Base-by-base conservation (phyloP, 306 rosid genomes). In the Malus asiatica region DNA sequence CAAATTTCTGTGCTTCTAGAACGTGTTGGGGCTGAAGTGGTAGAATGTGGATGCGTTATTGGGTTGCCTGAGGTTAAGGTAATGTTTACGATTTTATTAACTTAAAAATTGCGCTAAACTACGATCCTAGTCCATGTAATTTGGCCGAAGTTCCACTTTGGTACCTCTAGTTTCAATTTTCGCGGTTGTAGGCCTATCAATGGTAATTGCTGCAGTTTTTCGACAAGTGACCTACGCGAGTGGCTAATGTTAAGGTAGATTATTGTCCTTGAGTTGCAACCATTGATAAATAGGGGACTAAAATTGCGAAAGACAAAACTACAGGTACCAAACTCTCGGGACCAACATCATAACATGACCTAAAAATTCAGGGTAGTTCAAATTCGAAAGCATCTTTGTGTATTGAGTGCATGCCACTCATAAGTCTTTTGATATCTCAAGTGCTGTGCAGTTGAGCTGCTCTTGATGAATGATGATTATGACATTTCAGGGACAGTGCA, bases 41-140 rank as follows among this genome's bases (percentile, higher is more conserved):
- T 92, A 55, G 99, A 96, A 85, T 96, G 99, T 77, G 99, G 91
- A 4, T 96, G 99, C 71, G 99, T 96, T 27, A 77, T 96, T 32
- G 99, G 99, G 60, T 86, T 96, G 82, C 99, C 93, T 8, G 97
- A 92, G 78, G 92, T 77, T 29, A 90, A 95, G 96, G 98, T 95
- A 89, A 73, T 57, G 53, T 55, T 73, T 70, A 46, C 77, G 64
- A 78, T 59, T 4, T 59, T 53, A 18, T 44, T 67, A 46, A 65
- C 76, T 44, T 10, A 40, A 64, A 16, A 32, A 3, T 27, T 16
- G 5, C 38, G 44, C 15, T 32, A 64, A 32, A 8, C 35, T 18
- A 16, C 3, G 14, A 61, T 27, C 14, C 16, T 27, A 14, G 35
- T 61, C 66, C 38, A 15, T 27, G 8, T 13, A 64, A 22, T 16